phyloP scores from a whole-genome alignment of 179 eudicot genomes.

The Actinidia polygama region DNA sequence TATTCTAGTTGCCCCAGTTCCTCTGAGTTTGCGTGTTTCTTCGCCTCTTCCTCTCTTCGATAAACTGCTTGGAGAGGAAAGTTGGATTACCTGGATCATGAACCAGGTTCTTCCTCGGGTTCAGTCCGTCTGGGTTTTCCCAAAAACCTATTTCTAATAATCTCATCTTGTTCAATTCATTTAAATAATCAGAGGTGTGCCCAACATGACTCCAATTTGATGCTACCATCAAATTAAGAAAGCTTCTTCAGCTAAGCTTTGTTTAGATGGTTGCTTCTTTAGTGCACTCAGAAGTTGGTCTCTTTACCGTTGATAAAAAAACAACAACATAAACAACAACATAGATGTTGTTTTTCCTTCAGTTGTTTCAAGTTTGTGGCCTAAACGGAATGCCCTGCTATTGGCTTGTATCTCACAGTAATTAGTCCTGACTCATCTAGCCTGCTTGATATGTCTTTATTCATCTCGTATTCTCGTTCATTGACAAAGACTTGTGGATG shows the following conservation, averaged over 20 bases:
- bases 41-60: neutral
- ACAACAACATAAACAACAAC: neutral
- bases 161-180: neutral
- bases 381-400: neutral
- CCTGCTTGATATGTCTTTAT: neutral
- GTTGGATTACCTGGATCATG: neutral
- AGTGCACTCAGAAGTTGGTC: neutral
- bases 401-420: neutral
- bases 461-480: too few relatives aligned
- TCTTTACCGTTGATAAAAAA: neutral
- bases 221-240: neutral
- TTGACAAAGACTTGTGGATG: too few relatives aligned
- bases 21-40: neutral
- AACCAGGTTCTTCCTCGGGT: neutral
- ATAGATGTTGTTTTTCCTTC: neutral
- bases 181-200: neutral
- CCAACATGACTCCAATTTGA: neutral
- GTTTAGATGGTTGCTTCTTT: neutral
- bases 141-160: neutral
- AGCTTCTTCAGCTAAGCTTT: neutral
- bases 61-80: too few relatives aligned
- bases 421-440: neutral
- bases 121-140: too few relatives aligned
- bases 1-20: neutral
- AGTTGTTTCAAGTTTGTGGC: neutral